Evolutionary conservation across 257 asterid species (phyloP).

Genomic region (Galeopsis tetrahit): DNA sequence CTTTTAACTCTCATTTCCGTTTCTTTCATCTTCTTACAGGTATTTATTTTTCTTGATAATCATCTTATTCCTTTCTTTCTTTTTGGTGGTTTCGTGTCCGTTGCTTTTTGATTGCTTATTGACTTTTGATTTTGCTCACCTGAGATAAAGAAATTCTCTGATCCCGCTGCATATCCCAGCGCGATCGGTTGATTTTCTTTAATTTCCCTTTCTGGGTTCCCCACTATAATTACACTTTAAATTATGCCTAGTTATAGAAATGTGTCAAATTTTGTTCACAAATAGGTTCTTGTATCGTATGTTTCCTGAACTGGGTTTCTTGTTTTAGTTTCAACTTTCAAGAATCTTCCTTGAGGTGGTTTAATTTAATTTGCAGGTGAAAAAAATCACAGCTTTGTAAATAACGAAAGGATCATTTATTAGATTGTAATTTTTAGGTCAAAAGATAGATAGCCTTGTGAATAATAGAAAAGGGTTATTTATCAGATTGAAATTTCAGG

Average conservation of each 20-base stretch:
- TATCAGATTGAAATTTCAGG: constrained; percentile 27
- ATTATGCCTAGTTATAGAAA: constrained; percentile 14
- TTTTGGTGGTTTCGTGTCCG: constrained; percentile 23
- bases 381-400: constrained; percentile 12
- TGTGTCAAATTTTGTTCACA: constrained; percentile 15
- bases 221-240: constrained; percentile 28
- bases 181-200: constrained; percentile 60
- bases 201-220: constrained; percentile 13
- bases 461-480: constrained; percentile 18
- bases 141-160: constrained; percentile 47
- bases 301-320: constrained; percentile 30
- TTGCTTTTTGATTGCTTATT: constrained; percentile 18
- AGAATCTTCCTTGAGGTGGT: constrained; percentile 33
- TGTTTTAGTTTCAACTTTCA: constrained; percentile 10
- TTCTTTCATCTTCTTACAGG: constrained; percentile 47
- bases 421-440: constrained; percentile 34
- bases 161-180: constrained; percentile 62
- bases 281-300: background rate
- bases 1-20: constrained; percentile 23
- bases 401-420: constrained; percentile 14
- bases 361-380: constrained; percentile 18
- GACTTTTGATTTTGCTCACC: constrained; percentile 31
- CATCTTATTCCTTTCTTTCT: background rate
- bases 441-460: constrained; percentile 26
- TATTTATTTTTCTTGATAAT: constrained; percentile 29